Evolutionary conservation across 495 filamentous ascomycete species (phyloP).

Genomic region (Penicillium egyptiacum): DNA sequence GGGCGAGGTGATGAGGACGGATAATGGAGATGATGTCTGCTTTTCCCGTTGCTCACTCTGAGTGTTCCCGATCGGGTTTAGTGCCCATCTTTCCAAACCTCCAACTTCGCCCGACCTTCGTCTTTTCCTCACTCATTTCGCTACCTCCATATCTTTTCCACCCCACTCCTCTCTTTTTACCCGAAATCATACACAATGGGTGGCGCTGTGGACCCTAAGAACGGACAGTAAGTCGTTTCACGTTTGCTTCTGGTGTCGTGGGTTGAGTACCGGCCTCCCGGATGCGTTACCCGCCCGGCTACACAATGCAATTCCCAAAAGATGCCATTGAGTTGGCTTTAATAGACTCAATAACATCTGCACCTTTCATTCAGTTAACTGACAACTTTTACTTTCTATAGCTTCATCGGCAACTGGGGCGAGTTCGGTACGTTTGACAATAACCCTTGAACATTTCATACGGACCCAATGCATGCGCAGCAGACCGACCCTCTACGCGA

Average conservation of each 20-base stretch:
- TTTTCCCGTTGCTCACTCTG: conserved; percentile 36
- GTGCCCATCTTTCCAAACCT: conserved; percentile 24
- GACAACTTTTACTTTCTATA: conserved; percentile 39
- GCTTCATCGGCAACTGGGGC: conserved; percentile 86
- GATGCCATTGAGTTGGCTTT: neutral
- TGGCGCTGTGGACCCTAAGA: conserved; percentile 60
- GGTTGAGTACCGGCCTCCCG: conserved; percentile 21
- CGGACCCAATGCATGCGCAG: conserved; percentile 16
- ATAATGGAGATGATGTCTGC: conserved; percentile 31
- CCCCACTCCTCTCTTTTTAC: conserved; percentile 23
- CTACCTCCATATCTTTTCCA: conserved; percentile 22
- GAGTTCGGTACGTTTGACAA: conserved; percentile 67
- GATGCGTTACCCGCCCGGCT: conserved; percentile 25
- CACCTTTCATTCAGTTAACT: conserved; percentile 14
- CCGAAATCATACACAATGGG: conserved; percentile 60
- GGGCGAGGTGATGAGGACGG: conserved; percentile 22
- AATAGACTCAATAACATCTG: neutral
- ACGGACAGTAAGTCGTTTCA: conserved; percentile 64
- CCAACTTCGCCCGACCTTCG: conserved; percentile 40
- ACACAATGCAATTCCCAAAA: conserved; percentile 8
- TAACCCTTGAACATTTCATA: conserved; percentile 17
- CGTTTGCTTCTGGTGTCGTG: conserved; percentile 16
- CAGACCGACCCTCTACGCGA: conserved; percentile 4
- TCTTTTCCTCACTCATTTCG: conserved; percentile 33
- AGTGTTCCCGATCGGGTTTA: conserved; percentile 44